Conservation (phyloP, 2,329 filamentous ascomycete genomes). For the Clonostachys rhizophaga region DNA sequence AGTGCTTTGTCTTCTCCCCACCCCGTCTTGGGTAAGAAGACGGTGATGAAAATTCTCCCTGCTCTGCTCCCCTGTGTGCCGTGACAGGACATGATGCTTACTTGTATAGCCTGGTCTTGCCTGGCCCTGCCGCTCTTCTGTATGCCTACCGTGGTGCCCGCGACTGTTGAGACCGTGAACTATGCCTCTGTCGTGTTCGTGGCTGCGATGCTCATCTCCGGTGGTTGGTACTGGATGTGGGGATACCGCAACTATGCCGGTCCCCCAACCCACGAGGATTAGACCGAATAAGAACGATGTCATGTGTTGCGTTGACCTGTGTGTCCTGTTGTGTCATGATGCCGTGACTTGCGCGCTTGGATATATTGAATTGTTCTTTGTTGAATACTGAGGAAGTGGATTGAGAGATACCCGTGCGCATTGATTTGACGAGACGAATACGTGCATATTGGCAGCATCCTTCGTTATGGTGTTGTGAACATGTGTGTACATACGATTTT, state of each 20-base stretch:
- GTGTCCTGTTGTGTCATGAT: no score
- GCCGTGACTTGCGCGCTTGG: no score
- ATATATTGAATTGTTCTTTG: no score
- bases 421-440: no score
- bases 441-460: no score
- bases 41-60: not conserved
- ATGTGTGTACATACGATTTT: no score
- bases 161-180: constrained; percentile 57
- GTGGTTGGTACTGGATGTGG: constrained; percentile 65
- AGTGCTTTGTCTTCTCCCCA: not conserved
- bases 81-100: constrained; percentile 5
- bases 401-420: no score
- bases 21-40: not conserved
- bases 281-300: no score
- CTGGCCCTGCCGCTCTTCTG: constrained; percentile 71
- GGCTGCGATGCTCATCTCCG: constrained; percentile 56
- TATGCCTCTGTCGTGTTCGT: constrained; percentile 74
- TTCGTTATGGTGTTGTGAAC: no score
- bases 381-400: no score
- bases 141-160: constrained; percentile 62
- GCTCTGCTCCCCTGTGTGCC: not conserved
- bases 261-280: constrained; percentile 35
- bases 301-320: no score
- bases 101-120: constrained; percentile 52
- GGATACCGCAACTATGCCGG: constrained; percentile 66